Conservation (phyloP, 2,329 filamentous ascomycete genomes). For the Amauroascus verrucosus region DNA sequence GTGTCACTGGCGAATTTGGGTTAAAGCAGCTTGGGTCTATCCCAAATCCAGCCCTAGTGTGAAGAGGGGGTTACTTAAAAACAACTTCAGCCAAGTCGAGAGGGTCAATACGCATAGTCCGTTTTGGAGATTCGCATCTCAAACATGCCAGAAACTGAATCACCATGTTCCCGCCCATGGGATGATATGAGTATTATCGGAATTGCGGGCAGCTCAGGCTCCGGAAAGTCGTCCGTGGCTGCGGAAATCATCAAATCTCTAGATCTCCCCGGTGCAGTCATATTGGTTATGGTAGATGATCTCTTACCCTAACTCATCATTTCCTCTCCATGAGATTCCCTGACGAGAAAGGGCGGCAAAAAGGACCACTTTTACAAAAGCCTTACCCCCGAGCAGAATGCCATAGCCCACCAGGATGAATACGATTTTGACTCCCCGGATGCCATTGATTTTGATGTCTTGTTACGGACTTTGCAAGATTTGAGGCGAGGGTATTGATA, state of each 20-base stretch:
- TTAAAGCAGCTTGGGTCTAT: no score
- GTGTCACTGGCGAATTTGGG: no score
- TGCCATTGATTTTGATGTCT: slow-evolving; percentile 85
- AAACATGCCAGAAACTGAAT: slow-evolving; percentile 3
- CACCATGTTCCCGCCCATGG: slow-evolving; percentile 87
- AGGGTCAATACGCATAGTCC: no score
- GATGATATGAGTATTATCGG: slow-evolving; percentile 93
- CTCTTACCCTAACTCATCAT: not conserved
- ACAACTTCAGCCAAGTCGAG: no score
- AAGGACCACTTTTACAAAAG: slow-evolving; percentile 98
- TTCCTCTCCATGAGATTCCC: not conserved
- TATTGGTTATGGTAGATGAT: slow-evolving; percentile 74
- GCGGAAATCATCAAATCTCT: slow-evolving; percentile 81
- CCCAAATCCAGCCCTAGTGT: no score
- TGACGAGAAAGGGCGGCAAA: slow-evolving; percentile 5
- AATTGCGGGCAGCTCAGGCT: slow-evolving; percentile 89
- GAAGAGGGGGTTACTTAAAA: no score
- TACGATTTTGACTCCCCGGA: slow-evolving; percentile 93
- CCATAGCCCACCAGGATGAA: slow-evolving; percentile 74
- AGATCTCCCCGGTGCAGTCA: slow-evolving; percentile 95
- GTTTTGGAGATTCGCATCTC: not conserved
- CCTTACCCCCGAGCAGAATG: slow-evolving; percentile 66
- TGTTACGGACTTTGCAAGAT: slow-evolving; percentile 69
- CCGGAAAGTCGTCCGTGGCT: slow-evolving; percentile 87
- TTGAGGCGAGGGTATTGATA: slow-evolving; percentile 77